Base-by-base conservation (phyloP, 2,329 filamentous ascomycete genomes). In the Botryotinia convoluta region DNA sequence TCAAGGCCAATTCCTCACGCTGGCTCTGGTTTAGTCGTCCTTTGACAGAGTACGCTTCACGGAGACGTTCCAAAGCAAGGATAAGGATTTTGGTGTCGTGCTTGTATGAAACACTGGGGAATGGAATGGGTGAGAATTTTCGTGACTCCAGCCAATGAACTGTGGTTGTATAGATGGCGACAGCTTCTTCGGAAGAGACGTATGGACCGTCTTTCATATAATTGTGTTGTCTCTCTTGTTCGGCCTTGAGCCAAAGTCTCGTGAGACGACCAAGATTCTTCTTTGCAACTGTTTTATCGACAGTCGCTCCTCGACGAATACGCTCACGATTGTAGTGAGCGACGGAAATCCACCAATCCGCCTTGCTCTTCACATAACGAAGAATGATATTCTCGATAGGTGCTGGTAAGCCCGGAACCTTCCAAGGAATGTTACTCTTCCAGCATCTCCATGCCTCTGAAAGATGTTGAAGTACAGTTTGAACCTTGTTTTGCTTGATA, bases 401-500 rank as follows among this genome's bases (percentile, higher is more conserved):
- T 22, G 97, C 97, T 59, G 96, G 96, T 74, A 99, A 84, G 54
- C 96, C 97, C 69, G 96, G 96, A 4, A 99, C 96, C 85, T 99
- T 99, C 96, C 96, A 99, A 0, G 96, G 96, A 78, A 99, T 99
- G 81, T 99, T 99, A 84, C 95, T 98, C 91, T 99, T 99, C 96
- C 96, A 99, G 85, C 96, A 99, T 84, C 96, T 90, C 96, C 96
- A 99, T 22, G 96, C 96, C 85, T 99, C 96, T 0, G 95, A 98
- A 60, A 99, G 85, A 87, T 99, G 97, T 81, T 98, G 96, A 71
- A 99, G 86, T 62, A 99, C 95, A 1, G 95, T 97, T 83, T 99
- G 97, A 83, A 99, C 94, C 85, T 99, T 99, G 86, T 96, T 99
- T 82, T 99, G 96, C 83, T 98, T 98, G 85, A 99, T 98, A 77